Percentiles rank a stretch among this genome's conserved stretches.
These are phyloP conservation scores for Apophysomyces variabilis DNA, from an alignment of 371 early-diverging fungal genomes.

Conservation along the genomic window DNA sequence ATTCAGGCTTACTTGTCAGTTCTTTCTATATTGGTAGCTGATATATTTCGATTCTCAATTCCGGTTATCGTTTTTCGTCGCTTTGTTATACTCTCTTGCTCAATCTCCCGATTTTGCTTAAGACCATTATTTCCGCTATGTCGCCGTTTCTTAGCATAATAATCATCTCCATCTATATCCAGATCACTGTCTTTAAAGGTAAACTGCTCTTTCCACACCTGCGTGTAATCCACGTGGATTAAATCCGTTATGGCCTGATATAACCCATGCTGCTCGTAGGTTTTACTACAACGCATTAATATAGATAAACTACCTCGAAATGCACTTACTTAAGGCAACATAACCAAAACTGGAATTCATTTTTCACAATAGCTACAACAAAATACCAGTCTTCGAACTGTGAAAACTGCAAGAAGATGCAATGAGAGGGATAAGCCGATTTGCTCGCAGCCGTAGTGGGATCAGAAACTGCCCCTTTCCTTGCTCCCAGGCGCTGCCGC, in stretches of 20 bases:
- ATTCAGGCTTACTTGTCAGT: slow-evolving; percentile 35
- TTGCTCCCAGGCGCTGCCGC: slow-evolving; percentile 1
- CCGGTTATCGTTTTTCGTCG: slow-evolving; percentile 19
- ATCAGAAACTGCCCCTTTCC: not conserved
- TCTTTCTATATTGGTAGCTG: slow-evolving; percentile 7
- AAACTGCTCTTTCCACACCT: slow-evolving; percentile 47
- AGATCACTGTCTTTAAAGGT: not conserved
- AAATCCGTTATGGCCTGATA: slow-evolving; percentile 44
- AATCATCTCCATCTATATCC: slow-evolving; percentile 4
- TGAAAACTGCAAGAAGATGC: slow-evolving; percentile 51
- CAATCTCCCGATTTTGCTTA: not conserved
- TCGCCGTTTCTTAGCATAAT: slow-evolving; percentile 11
- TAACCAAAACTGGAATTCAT: slow-evolving; percentile 49
- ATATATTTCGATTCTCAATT: slow-evolving; percentile 7
- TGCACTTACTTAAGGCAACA: slow-evolving; percentile 47
- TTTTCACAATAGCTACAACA: slow-evolving; percentile 44
- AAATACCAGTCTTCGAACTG: slow-evolving; percentile 59
- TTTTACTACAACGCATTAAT: slow-evolving; percentile 27
- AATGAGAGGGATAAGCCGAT: slow-evolving; percentile 45
- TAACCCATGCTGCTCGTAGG: slow-evolving; percentile 37
- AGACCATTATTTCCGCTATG: slow-evolving; percentile 10
- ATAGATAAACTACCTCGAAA: not conserved
- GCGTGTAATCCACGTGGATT: slow-evolving; percentile 40
- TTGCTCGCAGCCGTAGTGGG: not conserved
- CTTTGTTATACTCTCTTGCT: slow-evolving; percentile 14